Conservation (phyloP, 2,329 filamentous ascomycete genomes). For the Verticillium dahliae region DNA sequence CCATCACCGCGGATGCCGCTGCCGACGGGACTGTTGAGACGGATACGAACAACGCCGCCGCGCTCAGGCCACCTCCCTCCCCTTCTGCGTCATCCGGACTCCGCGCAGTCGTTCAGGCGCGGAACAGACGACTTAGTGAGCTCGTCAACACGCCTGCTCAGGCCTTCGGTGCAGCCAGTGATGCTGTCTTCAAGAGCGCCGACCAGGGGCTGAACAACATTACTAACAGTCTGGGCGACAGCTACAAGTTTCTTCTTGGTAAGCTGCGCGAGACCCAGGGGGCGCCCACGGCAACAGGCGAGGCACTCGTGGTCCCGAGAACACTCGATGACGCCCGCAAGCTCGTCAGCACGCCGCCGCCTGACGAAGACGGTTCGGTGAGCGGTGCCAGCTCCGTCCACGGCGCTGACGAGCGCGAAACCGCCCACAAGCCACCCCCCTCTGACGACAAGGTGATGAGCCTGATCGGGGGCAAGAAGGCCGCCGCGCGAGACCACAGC, state of each 20-base stretch:
- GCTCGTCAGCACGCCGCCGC: constrained; percentile 69
- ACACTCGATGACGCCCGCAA: constrained; percentile 90
- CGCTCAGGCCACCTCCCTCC: constrained; percentile 29
- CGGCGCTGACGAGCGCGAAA: constrained; percentile 30
- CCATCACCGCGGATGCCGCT: constrained; percentile 15
- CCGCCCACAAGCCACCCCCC: constrained; percentile 18
- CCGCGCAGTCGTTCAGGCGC: constrained; percentile 40
- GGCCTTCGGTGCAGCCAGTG: constrained; percentile 74
- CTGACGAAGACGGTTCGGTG: constrained; percentile 53
- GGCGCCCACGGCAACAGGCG: constrained; percentile 29
- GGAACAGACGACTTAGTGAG: constrained; percentile 75
- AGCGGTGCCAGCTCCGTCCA: constrained; percentile 49
- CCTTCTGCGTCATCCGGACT: constrained; percentile 27
- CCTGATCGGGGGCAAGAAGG: constrained; percentile 61
- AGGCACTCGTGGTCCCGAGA: constrained; percentile 63
- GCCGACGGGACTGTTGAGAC: constrained; percentile 23
- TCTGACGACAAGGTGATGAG: constrained; percentile 62
- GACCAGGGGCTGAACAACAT: constrained; percentile 92
- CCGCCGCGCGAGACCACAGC: constrained; percentile 59
- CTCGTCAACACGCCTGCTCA: constrained; percentile 79
- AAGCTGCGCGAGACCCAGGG: constrained; percentile 69
- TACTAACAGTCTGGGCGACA: constrained; percentile 81
- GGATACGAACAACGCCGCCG: constrained; percentile 21
- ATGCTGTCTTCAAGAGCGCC: constrained; percentile 79
- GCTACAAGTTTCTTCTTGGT: constrained; percentile 88